Conservation (phyloP, 116 monocot species). For the Cymodocea nodosa region DNA sequence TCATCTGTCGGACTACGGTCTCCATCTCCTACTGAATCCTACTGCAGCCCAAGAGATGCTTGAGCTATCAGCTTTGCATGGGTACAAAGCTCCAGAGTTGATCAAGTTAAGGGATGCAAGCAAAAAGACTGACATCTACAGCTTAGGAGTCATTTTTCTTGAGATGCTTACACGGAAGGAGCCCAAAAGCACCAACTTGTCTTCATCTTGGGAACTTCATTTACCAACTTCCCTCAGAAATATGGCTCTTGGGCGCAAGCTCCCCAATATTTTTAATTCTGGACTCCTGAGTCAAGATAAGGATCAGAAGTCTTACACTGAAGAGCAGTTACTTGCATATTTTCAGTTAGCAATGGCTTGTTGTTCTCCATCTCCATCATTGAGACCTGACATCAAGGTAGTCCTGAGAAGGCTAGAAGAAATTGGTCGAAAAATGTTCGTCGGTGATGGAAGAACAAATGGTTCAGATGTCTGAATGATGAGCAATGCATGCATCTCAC, state of each 20-base stretch:
- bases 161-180: conserved; percentile 75
- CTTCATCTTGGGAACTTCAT: conserved; percentile 34
- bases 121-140: conserved; percentile 64
- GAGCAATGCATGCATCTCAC: background rate
- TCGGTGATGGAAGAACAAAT: background rate
- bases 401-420: conserved; percentile 57
- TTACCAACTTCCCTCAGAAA: conserved; percentile 42
- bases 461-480: background rate
- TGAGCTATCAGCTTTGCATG: conserved; percentile 42
- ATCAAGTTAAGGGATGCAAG: conserved; percentile 77
- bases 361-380: conserved; percentile 63
- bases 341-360: conserved; percentile 77
- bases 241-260: conserved; percentile 51
- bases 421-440: conserved; percentile 7
- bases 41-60: conserved; percentile 69
- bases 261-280: conserved; percentile 39
- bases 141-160: conserved; percentile 69
- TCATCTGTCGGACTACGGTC: conserved; percentile 63
- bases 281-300: conserved; percentile 20
- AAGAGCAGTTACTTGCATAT: conserved; percentile 34
- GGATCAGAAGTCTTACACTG: conserved; percentile 13
- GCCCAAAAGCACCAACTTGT: conserved; percentile 15
- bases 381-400: conserved; percentile 66
- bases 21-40: conserved; percentile 64
- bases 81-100: conserved; percentile 89